Base-by-base conservation (phyloP, 352 stramenopile genomes). In the Saprolegnia diclina region DNA sequence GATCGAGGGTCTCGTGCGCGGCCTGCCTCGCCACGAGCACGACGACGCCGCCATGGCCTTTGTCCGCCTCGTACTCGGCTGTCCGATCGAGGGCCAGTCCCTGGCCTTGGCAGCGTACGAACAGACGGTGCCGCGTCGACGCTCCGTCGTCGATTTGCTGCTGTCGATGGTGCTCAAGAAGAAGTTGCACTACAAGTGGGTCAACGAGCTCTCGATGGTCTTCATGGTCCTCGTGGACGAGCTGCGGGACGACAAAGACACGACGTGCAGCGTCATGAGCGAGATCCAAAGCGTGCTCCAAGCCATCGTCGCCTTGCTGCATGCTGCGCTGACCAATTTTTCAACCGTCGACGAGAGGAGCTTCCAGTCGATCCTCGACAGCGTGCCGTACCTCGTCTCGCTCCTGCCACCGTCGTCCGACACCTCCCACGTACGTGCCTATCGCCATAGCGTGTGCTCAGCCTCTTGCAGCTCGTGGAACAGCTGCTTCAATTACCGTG, bases 101-200 rank as follows among this genome's bases (percentile, higher is more conserved):
- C 35, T 59, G 3, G 11, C 52, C 13, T n/a, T 3, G 13, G 35
- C 52, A 11, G 13, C 35, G 64, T 84, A 22, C 16, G 13, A 85
- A 57, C 79, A 75, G 64, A 69, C 22, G 35, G 56, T 38, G 4
- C 72, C 71, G 22, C 61, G 75, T 0, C 71, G 79, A 52, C 64
- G 75, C 26, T 75, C 83, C 32, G 18, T n/a, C 57, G 45, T 67
- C 32, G 55, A 62, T 24, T 53, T 53, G 11, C 73, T 92, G 6
- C 74, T 90, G 32, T 76, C 85, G 42, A 61, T 89, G 37, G 71
- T 92, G 37, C 56, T 92, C 19, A 67, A 74, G 29, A 92, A 77
- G 56, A 85, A 94, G 52, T 72, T 91, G 45, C 81, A 90, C 71
- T 77, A 76, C 50, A 85, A 89, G 67, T 88, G 87, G 73, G 74